These are phyloP conservation scores for Hericium coralloides DNA, from an alignment of 768 basidiomycete species.

Conservation along the genomic window DNA sequence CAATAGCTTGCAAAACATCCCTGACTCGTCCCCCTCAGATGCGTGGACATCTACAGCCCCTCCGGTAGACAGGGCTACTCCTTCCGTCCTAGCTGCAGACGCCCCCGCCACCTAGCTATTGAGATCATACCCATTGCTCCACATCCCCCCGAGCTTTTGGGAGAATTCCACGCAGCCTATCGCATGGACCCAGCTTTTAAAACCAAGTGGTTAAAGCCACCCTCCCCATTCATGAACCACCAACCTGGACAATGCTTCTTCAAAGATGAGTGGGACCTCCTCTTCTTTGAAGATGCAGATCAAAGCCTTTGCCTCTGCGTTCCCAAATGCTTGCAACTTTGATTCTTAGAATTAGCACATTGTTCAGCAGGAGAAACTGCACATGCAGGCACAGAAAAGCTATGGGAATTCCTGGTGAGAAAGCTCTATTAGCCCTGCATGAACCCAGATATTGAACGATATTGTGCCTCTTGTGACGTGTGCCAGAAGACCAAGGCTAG, in stretches of 20 bases:
- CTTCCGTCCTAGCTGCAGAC: too few relatives aligned
- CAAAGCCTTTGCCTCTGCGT: constrained; percentile 11
- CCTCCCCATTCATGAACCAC: neutral
- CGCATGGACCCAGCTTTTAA: neutral
- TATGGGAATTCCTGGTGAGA: neutral
- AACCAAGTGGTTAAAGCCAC: neutral
- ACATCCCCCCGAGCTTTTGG: neutral
- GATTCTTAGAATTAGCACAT: constrained; percentile 1
- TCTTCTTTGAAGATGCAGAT: constrained; percentile 14
- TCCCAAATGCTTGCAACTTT: neutral
- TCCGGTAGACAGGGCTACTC: too few relatives aligned
- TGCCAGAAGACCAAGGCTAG: constrained; percentile 10
- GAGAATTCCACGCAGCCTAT: neutral
- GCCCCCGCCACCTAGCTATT: too few relatives aligned
- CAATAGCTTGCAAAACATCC: too few relatives aligned
- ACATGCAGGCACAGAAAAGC: constrained; percentile 4
- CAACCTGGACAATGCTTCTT: constrained; percentile 4
- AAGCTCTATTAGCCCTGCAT: constrained; percentile 1
- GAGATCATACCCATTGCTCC: neutral
- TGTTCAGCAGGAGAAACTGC: constrained; percentile 4
- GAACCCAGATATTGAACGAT: constrained; percentile 2
- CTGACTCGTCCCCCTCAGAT: too few relatives aligned
- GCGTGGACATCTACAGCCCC: too few relatives aligned
- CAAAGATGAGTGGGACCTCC: constrained; percentile 8
- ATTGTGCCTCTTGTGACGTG: constrained; percentile 5